Conservation (phyloP, 352 stramenopile species). For the Globisporangium solare region DNA sequence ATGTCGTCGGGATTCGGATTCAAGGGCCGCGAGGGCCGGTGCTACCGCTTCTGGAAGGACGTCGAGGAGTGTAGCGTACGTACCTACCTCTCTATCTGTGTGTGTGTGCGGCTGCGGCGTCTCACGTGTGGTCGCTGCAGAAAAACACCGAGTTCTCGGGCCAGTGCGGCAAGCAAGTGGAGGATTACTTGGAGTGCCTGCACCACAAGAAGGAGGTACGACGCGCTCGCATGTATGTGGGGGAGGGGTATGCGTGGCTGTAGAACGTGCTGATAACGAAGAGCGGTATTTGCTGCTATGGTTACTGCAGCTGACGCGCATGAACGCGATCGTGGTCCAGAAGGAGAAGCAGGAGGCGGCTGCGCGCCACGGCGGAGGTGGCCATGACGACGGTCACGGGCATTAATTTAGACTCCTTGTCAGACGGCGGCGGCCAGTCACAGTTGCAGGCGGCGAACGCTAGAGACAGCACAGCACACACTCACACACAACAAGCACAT, state of each 20-base stretch:
- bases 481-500: conserved; percentile 1
- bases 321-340: conserved; percentile 79
- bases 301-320: conserved; percentile 55
- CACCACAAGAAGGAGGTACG: conserved; percentile 93
- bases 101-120: not conserved
- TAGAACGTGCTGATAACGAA: not conserved
- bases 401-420: conserved; percentile 33
- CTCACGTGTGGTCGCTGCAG: conserved; percentile 23
- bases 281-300: too few relatives aligned
- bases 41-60: conserved; percentile 93
- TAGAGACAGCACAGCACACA: not conserved
- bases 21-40: conserved; percentile 88
- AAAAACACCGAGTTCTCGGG: conserved; percentile 79
- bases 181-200: conserved; percentile 95
- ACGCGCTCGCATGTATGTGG: not conserved
- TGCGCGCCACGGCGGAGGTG: conserved; percentile 24
- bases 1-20: conserved; percentile 95
- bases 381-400: conserved; percentile 34
- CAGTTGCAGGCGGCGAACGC: not conserved
- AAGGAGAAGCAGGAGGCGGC: conserved; percentile 71
- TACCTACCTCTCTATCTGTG: too few relatives aligned
- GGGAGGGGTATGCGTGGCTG: not conserved
- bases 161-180: conserved; percentile 80
- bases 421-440: not conserved
- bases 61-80: conserved; percentile 93